Evolutionary conservation across 2,329 filamentous ascomycete species (phyloP).

Genomic region (Thielaviopsis musarum): DNA sequence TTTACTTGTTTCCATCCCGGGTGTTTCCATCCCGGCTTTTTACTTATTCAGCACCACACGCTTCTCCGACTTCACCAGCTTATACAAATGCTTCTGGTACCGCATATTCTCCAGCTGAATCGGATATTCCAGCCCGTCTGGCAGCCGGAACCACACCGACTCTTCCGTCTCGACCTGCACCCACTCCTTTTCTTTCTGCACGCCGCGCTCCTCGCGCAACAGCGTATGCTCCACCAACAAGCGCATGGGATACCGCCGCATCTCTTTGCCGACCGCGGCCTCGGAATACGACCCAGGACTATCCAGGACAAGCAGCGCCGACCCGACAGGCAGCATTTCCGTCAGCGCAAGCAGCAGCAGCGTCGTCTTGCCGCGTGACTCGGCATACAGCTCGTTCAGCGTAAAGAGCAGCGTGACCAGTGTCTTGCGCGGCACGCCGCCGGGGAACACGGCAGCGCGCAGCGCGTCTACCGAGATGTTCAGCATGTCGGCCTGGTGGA

Average conservation of each 20-base stretch:
- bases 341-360: constrained; percentile 57
- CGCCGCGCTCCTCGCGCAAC: constrained; percentile 5
- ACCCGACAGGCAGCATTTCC: constrained; percentile 34
- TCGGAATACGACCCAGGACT: constrained; percentile 89
- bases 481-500: constrained; percentile 21
- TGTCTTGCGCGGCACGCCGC: constrained; percentile 19
- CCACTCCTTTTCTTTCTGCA: constrained; percentile 36
- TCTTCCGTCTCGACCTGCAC: constrained; percentile 59
- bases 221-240: constrained; percentile 80
- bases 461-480: constrained; percentile 11
- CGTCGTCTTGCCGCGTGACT: constrained; percentile 57
- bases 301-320: constrained; percentile 71
- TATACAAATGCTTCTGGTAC: constrained; percentile 79
- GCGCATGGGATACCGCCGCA: constrained; percentile 73
- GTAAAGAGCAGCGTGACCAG: constrained; percentile 84
- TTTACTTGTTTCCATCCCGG: not conserved
- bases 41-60: not conserved
- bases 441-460: constrained; percentile 21
- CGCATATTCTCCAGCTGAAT: constrained; percentile 88
- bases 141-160: constrained; percentile 70
- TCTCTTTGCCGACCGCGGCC: constrained; percentile 46
- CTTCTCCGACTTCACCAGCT: constrained; percentile 13
- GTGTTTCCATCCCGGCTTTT: not conserved
- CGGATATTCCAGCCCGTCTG: constrained; percentile 53
- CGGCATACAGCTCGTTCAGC: constrained; percentile 81